Conservation (phyloP, 2,329 filamentous ascomycete genomes). For the Parastagonospora avenae region DNA sequence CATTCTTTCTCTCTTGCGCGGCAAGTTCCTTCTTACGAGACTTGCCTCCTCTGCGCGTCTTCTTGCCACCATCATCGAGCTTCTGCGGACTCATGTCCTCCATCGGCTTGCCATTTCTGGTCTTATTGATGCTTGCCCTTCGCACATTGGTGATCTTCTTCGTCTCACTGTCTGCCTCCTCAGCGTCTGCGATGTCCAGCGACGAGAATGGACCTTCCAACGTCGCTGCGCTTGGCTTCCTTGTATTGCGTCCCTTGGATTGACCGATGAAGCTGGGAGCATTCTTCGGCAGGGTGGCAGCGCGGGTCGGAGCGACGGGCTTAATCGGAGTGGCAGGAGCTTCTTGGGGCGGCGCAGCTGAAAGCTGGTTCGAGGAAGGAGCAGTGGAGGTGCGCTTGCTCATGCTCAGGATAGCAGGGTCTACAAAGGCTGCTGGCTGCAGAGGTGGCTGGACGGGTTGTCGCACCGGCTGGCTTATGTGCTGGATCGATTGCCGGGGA, state of each 20-base stretch:
- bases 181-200: conserved; percentile 47
- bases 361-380: conserved; percentile 21
- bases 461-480: conserved; percentile 17
- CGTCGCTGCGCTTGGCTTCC: conserved; percentile 47
- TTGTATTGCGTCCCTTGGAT: conserved; percentile 32
- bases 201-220: conserved; percentile 48
- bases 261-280: conserved; percentile 46
- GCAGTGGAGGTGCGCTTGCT: conserved; percentile 43
- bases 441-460: conserved; percentile 29
- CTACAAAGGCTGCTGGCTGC: conserved; percentile 63
- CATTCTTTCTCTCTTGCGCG: conserved; percentile 48
- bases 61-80: conserved; percentile 49
- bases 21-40: conserved; percentile 52
- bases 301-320: conserved; percentile 41
- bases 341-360: conserved; percentile 37
- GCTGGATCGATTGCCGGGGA: conserved; percentile 11
- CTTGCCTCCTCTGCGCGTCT: conserved; percentile 53
- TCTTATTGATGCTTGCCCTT: conserved; percentile 47
- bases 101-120: conserved; percentile 49
- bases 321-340: conserved; percentile 53
- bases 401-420: conserved; percentile 82
- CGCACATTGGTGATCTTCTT: conserved; percentile 31
- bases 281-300: conserved; percentile 42
- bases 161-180: conserved; percentile 44
- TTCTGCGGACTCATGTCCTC: conserved; percentile 39